Percentiles rank a stretch among this genome's conserved stretches.
phyloP scores from a whole-genome alignment of 371 early-diverging fungal species.

The Mucor sp. region DNA sequence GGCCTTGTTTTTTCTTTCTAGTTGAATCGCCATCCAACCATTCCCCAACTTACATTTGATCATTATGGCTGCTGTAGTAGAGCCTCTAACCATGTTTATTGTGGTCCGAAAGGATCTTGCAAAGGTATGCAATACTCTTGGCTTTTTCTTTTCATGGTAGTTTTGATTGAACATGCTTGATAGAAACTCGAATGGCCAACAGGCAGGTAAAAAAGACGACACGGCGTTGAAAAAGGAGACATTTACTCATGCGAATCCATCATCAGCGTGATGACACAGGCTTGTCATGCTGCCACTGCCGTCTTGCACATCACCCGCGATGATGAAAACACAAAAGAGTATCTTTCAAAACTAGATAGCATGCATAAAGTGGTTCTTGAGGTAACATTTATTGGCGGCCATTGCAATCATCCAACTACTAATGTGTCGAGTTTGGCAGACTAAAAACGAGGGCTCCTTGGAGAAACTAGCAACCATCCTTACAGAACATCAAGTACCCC shows the following conservation, averaged over 20 bases:
- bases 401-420: too few species aligned
- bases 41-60: background rate
- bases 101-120: conserved; percentile 83
- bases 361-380: conserved; percentile 83
- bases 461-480: conserved; percentile 61
- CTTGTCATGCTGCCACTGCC: conserved; percentile 83
- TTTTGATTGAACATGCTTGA: background rate
- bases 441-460: conserved; percentile 72
- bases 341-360: conserved; percentile 60
- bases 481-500: conserved; percentile 56
- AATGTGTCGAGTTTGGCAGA: conserved; percentile 30
- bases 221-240: background rate
- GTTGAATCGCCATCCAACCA: background rate
- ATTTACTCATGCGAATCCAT: background rate
- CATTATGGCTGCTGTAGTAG: conserved; percentile 22
- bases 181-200: conserved; percentile 71
- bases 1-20: background rate
- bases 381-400: conserved; percentile 6
- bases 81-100: conserved; percentile 80
- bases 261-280: conserved; percentile 80
- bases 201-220: conserved; percentile 65
- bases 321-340: conserved; percentile 38
- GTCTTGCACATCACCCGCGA: conserved; percentile 62
- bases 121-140: conserved; percentile 52
- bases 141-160: background rate